These are phyloP conservation scores for Phytophthora foliorum DNA, from an alignment of 352 stramenopile genomes.

Conservation along the genomic window DNA sequence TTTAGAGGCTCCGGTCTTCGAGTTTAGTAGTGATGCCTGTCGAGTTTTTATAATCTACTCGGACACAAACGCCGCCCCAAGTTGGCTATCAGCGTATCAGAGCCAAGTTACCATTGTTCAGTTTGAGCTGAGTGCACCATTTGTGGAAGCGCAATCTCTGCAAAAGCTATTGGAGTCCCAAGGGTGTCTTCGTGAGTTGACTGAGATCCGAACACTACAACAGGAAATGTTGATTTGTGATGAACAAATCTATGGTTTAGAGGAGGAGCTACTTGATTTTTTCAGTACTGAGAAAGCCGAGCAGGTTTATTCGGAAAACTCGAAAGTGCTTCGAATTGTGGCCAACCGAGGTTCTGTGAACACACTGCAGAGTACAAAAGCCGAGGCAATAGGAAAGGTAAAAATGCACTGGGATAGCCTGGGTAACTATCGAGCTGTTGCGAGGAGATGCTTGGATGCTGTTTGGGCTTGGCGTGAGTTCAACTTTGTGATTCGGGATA, in stretches of 20 bases:
- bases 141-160: conserved; percentile 44
- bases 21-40: conserved; percentile 58
- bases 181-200: conserved; percentile 48
- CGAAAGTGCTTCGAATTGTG: conserved; percentile 69
- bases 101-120: conserved; percentile 55
- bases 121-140: conserved; percentile 51
- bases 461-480: conserved; percentile 49
- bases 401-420: conserved; percentile 37
- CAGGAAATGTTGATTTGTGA: conserved; percentile 60
- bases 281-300: conserved; percentile 52
- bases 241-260: conserved; percentile 64
- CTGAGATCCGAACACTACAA: conserved; percentile 56
- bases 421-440: conserved; percentile 31
- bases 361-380: conserved; percentile 55
- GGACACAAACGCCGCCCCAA: conserved; percentile 28
- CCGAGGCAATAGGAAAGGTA: conserved; percentile 50
- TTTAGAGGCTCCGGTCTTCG: conserved; percentile 12
- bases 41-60: conserved; percentile 65
- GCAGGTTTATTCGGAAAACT: conserved; percentile 53
- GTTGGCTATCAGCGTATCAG: conserved; percentile 53
- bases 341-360: conserved; percentile 61
- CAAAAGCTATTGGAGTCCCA: conserved; percentile 47
- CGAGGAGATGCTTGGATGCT: conserved; percentile 48
- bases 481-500: conserved; percentile 5
- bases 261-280: conserved; percentile 74